Base-by-base conservation (phyloP, 2,329 filamentous ascomycete species). In the Fusarium duplospermum region DNA sequence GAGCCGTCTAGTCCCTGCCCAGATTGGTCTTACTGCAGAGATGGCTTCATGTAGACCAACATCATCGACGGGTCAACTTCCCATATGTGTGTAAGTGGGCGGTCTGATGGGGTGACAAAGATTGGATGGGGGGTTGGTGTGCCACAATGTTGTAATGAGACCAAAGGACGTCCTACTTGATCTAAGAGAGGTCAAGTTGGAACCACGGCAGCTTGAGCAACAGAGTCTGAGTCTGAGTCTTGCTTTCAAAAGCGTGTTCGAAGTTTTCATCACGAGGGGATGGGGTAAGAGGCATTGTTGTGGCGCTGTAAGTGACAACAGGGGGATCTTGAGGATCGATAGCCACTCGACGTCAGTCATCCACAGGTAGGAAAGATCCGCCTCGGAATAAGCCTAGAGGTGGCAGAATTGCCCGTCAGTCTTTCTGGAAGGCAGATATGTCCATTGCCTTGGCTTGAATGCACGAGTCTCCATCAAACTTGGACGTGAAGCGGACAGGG, bases 341-440 rank as follows among this genome's bases (percentile, higher is more conserved):
- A 29, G 33, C 31, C 36, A 58, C 57, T 57, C 42, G 24, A 64
- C 40, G 56, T 60, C 33, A 40, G n/a, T 35, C 29, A 57, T 57
- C 62, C 58, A 45, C 62, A 69, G 64, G 36, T 16, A 60, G 58
- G 57, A 57, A 73, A 61, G 64, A 72, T 74, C 58, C 42, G 29
- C 62, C 35, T 36, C 33, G n/a, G 45, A n/a, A 40, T 27, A 27
- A 33, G 56, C 64, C 70, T 62, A 61, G n/a, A 64, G 38, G 40
- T 45, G 24, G 29, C 29, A 36, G 54, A 52, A 16, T 42, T 40
- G 27, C 52, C 42, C 16, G 27, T 22, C 59, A 40, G 52, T 33
- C 24, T 63, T 56, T 29, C 31, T n/a, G 7, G 24, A 20, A 27
- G 33, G n/a, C 45, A 63, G 42, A 62, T 27, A 56, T 27, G 50